phyloP scores from a whole-genome alignment of 2,329 filamentous ascomycete species.

The Cyphellophora europaea region DNA sequence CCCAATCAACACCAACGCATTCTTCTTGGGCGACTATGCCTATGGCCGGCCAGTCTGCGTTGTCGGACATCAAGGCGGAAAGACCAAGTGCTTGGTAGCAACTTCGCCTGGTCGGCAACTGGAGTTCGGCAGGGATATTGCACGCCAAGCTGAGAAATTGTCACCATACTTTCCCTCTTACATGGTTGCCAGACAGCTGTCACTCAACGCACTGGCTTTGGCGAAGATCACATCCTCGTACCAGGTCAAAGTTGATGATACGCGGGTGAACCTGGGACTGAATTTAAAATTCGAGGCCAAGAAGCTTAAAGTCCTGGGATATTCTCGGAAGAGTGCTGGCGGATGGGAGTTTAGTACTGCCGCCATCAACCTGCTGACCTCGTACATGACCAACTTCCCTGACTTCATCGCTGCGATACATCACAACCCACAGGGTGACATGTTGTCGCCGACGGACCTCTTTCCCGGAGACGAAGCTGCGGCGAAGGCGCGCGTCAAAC shows the following conservation, averaged over 20 bases:
- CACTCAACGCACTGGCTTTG: constrained; percentile 74
- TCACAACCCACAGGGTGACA: constrained; percentile 73
- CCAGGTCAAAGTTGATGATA: constrained; percentile 69
- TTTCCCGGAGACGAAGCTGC: constrained; percentile 56
- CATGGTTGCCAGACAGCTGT: constrained; percentile 72
- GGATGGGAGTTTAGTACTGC: constrained; percentile 95
- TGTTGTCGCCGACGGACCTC: constrained; percentile 76
- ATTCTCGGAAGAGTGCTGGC: constrained; percentile 73
- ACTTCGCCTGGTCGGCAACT: constrained; percentile 62
- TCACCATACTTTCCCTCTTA: constrained; percentile 80
- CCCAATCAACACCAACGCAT: constrained; percentile 69
- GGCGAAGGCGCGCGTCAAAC: constrained; percentile 75
- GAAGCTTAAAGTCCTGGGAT: constrained; percentile 91
- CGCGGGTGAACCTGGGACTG: constrained; percentile 80
- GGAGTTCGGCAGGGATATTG: constrained; percentile 71
- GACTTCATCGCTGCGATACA: constrained; percentile 90
- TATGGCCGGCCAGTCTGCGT: constrained; percentile 88
- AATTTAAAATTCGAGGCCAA: constrained; percentile 96
- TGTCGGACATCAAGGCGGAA: constrained; percentile 61
- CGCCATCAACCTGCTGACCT: constrained; percentile 67
- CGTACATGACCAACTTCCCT: constrained; percentile 90
- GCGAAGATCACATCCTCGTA: constrained; percentile 97
- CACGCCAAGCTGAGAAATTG: constrained; percentile 56
- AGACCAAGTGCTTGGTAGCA: constrained; percentile 70
- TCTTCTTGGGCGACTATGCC: constrained; percentile 88